Evolutionary conservation across 768 basidiomycete species (phyloP).

Genomic region (Termitomyces sp.): DNA sequence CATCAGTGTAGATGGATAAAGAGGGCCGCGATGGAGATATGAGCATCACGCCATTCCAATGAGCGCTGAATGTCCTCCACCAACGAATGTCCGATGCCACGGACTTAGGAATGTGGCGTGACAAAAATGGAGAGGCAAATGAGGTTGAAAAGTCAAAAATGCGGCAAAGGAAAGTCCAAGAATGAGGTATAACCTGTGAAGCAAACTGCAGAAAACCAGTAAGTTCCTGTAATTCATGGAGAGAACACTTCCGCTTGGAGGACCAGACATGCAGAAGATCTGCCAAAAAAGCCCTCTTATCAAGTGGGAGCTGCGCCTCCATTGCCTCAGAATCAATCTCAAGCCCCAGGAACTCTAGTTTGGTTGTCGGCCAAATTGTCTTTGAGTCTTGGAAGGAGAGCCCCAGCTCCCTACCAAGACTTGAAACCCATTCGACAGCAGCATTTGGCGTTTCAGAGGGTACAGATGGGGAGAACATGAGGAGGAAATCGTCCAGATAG

Average conservation of each 20-base stretch:
- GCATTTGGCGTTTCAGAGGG: background rate
- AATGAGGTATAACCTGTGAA: constrained; percentile 30
- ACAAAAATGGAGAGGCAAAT: constrained; percentile 20
- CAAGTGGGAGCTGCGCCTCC: too few relatives aligned
- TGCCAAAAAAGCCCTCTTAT: too few relatives aligned
- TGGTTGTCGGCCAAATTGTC: too few relatives aligned
- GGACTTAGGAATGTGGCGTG: constrained; percentile 22
- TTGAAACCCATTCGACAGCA: too few relatives aligned
- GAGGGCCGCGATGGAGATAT: constrained; percentile 10
- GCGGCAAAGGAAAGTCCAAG: constrained; percentile 24
- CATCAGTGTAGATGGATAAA: background rate
- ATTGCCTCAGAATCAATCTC: too few relatives aligned
- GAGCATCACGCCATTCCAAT: constrained; percentile 28
- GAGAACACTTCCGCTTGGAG: background rate
- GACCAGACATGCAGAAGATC: background rate
- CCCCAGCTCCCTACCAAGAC: too few relatives aligned
- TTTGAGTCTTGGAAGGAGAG: too few relatives aligned
- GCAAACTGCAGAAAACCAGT: constrained; percentile 21
- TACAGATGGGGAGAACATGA: background rate
- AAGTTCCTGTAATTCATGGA: constrained; percentile 8
- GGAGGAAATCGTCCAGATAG: background rate
- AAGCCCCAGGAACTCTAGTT: too few relatives aligned
- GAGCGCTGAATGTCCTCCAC: constrained; percentile 25
- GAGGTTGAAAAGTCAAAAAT: constrained; percentile 26
- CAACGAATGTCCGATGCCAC: constrained; percentile 25